phyloP scores from a whole-genome alignment of 139 green algal species.

The Desmodesmus armatus region DNA sequence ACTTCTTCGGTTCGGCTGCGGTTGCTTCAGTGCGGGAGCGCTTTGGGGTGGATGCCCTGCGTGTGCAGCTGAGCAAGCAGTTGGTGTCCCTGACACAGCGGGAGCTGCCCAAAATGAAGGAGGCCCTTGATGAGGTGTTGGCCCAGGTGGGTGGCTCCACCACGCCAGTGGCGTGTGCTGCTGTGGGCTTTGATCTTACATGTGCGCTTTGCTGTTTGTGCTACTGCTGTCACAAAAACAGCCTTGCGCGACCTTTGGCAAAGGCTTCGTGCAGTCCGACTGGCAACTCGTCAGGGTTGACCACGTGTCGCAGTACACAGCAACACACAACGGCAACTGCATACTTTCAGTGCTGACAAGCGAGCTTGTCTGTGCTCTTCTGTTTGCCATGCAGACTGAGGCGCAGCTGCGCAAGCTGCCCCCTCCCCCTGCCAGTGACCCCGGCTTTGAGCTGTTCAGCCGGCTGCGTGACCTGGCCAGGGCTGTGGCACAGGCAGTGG shows the following conservation, averaged over 20 bases:
- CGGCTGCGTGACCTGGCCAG: neutral
- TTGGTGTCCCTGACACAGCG: constrained; percentile 16
- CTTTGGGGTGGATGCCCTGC: constrained; percentile 17
- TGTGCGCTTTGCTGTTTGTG: too few species aligned
- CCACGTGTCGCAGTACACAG: too few species aligned
- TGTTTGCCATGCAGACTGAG: neutral
- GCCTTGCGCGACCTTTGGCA: too few species aligned
- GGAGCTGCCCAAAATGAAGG: constrained; percentile 2
- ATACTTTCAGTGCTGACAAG: too few species aligned
- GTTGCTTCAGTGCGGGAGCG: neutral
- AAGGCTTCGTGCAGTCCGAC: too few species aligned
- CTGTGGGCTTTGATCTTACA: too few species aligned
- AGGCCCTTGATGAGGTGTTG: neutral
- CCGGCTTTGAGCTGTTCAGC: neutral
- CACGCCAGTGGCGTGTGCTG: too few species aligned
- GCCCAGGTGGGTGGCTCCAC: too few species aligned
- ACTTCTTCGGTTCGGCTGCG: neutral
- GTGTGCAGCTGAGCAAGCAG: neutral
- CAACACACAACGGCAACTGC: too few species aligned
- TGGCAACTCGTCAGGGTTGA: too few species aligned
- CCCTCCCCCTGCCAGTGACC: neutral
- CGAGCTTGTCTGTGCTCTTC: too few species aligned
- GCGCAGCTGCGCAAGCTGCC: neutral
- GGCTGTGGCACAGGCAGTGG: neutral
- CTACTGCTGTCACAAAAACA: too few species aligned